phyloP scores from a whole-genome alignment of 495 filamentous ascomycete species.

The Podospora didyma region DNA sequence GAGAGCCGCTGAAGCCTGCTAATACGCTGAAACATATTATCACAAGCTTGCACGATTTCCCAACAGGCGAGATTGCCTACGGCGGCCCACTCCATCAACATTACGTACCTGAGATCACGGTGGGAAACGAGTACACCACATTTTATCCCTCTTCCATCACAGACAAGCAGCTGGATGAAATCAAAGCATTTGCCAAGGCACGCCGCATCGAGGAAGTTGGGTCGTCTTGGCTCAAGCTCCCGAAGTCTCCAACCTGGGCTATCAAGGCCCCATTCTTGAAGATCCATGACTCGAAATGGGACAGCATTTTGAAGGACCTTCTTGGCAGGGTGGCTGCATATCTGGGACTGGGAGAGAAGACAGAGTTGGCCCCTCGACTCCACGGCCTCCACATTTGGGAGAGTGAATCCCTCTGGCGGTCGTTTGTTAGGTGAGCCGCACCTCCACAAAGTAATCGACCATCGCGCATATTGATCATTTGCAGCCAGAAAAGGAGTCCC shows the following conservation, averaged over 20 bases:
- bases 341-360: not conserved
- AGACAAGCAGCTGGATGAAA: not conserved
- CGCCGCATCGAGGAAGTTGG: not conserved
- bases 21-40: not conserved
- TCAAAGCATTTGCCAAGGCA: not conserved
- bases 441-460: no score
- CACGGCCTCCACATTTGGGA: conserved; percentile 1
- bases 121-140: not conserved
- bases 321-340: not conserved
- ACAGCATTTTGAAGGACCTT: not conserved
- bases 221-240: not conserved
- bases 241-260: not conserved
- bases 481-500: not conserved
- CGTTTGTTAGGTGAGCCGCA: not conserved
- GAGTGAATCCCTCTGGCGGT: not conserved
- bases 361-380: not conserved
- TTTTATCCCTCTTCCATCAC: not conserved
- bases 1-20: not conserved
- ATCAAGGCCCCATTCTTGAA: not conserved
- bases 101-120: not conserved
- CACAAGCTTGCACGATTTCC: not conserved
- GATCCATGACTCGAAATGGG: not conserved
- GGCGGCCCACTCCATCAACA: not conserved
- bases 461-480: no score
- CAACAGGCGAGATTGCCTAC: not conserved